Evolutionary conservation across 106 monocot species (phyloP).

Genomic region (Gastrodia elata): DNA sequence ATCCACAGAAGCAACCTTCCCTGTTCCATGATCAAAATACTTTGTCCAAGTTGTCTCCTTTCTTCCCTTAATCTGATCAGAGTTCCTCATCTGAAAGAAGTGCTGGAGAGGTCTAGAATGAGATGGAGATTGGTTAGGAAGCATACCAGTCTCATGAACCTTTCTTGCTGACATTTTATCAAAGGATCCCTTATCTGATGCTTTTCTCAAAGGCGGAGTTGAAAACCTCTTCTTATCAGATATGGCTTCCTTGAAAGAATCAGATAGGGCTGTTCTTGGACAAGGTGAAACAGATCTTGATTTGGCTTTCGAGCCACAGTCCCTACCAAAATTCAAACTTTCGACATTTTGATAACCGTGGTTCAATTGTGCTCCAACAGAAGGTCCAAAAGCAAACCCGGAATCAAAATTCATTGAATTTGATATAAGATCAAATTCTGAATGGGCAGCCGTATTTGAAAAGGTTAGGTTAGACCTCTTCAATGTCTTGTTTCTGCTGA

Average conservation of each 20-base stretch:
- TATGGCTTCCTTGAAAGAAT: constrained; percentile 49
- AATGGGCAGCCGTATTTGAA: not conserved
- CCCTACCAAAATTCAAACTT: not conserved
- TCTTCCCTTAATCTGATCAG: constrained; percentile 25
- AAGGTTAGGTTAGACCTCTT: not conserved
- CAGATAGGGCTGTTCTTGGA: constrained; percentile 25
- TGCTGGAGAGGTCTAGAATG: constrained; percentile 17
- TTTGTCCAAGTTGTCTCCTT: constrained; percentile 42
- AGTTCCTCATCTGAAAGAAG: constrained; percentile 16
- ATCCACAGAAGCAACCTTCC: constrained; percentile 50
- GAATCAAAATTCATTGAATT: constrained; percentile 4
- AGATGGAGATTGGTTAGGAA: constrained; percentile 7
- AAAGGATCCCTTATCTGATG: constrained; percentile 20
- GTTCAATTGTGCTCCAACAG: constrained; percentile 4
- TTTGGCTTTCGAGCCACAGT: constrained; percentile 13
- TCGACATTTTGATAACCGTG: constrained; percentile 5
- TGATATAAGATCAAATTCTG: not conserved
- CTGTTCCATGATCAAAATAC: constrained; percentile 49
- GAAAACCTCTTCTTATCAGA: constrained; percentile 34
- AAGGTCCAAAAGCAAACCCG: constrained; percentile 1
- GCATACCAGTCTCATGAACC: constrained; percentile 10
- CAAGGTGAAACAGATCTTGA: constrained; percentile 43
- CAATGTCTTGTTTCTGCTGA: not conserved
- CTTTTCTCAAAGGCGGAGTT: constrained; percentile 40
- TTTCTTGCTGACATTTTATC: constrained; percentile 26